Percentiles rank a stretch among this genome's conserved stretches.
phyloP scores from a whole-genome alignment of 371 early-diverging fungal genomes.

The Zychaea mexicana region DNA sequence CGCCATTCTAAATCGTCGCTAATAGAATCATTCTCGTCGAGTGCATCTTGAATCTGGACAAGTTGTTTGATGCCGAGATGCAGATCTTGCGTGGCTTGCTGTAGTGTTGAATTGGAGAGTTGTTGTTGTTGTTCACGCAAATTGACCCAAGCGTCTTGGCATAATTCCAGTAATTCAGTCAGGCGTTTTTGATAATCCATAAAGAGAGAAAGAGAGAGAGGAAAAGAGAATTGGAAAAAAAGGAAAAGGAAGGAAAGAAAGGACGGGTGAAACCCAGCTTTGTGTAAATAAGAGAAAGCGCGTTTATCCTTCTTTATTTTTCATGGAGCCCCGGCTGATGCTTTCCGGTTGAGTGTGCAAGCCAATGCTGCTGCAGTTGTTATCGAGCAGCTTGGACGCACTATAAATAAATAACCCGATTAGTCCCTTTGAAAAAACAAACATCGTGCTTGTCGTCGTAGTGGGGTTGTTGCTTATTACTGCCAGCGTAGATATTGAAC shows the following conservation, averaged over 20 bases:
- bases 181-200: slow-evolving; percentile 18
- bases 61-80: slow-evolving; percentile 22
- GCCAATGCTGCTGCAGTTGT: too few relatives aligned
- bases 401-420: too few relatives aligned
- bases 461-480: too few relatives aligned
- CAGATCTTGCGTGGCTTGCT: slow-evolving; percentile 10
- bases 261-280: too few relatives aligned
- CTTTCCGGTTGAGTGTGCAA: too few relatives aligned
- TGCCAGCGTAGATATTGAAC: too few relatives aligned
- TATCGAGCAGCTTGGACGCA: too few relatives aligned
- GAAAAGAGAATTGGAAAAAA: neutral
- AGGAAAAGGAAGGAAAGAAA: neutral
- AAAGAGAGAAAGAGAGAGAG: slow-evolving; percentile 4
- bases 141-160: slow-evolving; percentile 19
- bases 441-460: too few relatives aligned
- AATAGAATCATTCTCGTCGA: slow-evolving; percentile 11
- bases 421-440: too few relatives aligned
- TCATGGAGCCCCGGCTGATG: too few relatives aligned
- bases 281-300: too few relatives aligned
- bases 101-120: neutral
- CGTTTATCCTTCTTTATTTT: too few relatives aligned
- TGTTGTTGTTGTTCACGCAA: slow-evolving; percentile 6
- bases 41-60: slow-evolving; percentile 22
- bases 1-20: slow-evolving; percentile 23
- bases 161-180: slow-evolving; percentile 15